Conservation (phyloP, 306 rosid species). For the Macrotyloma uniflorum region DNA sequence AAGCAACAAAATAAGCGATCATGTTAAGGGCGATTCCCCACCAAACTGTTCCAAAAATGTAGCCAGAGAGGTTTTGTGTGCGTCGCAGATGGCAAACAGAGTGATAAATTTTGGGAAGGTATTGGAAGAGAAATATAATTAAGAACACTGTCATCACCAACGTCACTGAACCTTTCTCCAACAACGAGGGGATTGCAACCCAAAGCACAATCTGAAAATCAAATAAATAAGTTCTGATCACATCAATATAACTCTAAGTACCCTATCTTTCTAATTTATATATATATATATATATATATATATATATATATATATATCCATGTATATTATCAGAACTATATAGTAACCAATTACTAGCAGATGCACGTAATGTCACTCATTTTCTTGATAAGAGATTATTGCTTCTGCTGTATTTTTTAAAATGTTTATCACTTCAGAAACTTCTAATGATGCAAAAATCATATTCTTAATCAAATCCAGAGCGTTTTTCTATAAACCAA, state of each 20-base stretch:
- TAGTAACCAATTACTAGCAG: neutral
- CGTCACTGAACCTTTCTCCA: constrained; percentile 69
- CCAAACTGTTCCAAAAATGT: constrained; percentile 91
- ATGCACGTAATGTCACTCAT: neutral
- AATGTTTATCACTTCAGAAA: neutral
- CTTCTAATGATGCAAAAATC: neutral
- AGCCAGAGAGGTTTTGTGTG: constrained; percentile 83
- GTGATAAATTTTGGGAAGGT: constrained; percentile 81
- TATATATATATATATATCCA: too few relatives aligned
- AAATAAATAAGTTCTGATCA: neutral
- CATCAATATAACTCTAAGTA: neutral
- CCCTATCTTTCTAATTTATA: neutral
- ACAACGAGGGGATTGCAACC: constrained; percentile 66
- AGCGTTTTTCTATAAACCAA: neutral
- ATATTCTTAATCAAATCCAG: neutral
- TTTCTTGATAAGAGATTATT: neutral
- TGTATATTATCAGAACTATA: too few relatives aligned
- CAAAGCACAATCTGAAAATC: constrained; percentile 65
- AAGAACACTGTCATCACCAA: constrained; percentile 79
- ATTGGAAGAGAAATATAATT: constrained; percentile 74
- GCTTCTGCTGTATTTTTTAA: neutral
- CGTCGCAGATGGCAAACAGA: constrained; percentile 76
- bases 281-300: neutral
- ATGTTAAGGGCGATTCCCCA: constrained; percentile 98
- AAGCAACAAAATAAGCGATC: constrained; percentile 88